Percentiles rank a stretch among this genome's conserved stretches.
Evolutionary conservation across 371 early-diverging fungal genomes (phyloP).

Genomic region (Syncephalis plumigaleata): DNA sequence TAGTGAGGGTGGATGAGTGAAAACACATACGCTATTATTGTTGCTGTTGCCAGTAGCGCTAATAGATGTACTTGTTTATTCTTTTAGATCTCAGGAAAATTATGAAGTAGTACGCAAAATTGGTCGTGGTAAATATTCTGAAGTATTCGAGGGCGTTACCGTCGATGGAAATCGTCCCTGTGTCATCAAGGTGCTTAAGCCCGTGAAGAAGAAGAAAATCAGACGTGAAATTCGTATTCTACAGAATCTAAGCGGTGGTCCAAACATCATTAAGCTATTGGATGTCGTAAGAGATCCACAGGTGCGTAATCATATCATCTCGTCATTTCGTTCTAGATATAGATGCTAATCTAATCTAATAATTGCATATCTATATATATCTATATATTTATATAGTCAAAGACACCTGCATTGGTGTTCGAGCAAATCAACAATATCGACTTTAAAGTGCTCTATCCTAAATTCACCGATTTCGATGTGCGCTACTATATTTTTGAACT

Average conservation of each 20-base stretch:
- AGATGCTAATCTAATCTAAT: neutral
- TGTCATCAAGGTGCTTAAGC: conserved; percentile 98
- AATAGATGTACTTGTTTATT: neutral
- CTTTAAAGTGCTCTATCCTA: conserved; percentile 49
- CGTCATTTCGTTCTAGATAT: neutral
- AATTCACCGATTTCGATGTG: conserved; percentile 84
- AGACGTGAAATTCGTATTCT: conserved; percentile 98
- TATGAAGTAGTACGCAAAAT: conserved; percentile 95
- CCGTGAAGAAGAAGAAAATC: conserved; percentile 98
- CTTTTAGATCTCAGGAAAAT: conserved; percentile 66
- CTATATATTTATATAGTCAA: conserved; percentile 31
- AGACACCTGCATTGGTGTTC: conserved; percentile 93
- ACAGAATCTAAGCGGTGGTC: conserved; percentile 88
- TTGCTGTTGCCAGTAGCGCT: too few relatives aligned
- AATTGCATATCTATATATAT: neutral
- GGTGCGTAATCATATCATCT: conserved; percentile 17
- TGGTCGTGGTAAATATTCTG: conserved; percentile 99
- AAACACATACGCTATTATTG: too few relatives aligned
- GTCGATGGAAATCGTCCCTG: conserved; percentile 56
- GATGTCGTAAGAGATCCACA: conserved; percentile 95
- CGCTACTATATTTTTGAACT: conserved; percentile 94
- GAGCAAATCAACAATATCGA: conserved; percentile 86
- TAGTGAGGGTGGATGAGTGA: too few relatives aligned
- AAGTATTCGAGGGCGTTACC: conserved; percentile 97
- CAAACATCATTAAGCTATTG: conserved; percentile 81